Base-by-base conservation (phyloP, 2,329 filamentous ascomycete species). In the Acarospora socialis region DNA sequence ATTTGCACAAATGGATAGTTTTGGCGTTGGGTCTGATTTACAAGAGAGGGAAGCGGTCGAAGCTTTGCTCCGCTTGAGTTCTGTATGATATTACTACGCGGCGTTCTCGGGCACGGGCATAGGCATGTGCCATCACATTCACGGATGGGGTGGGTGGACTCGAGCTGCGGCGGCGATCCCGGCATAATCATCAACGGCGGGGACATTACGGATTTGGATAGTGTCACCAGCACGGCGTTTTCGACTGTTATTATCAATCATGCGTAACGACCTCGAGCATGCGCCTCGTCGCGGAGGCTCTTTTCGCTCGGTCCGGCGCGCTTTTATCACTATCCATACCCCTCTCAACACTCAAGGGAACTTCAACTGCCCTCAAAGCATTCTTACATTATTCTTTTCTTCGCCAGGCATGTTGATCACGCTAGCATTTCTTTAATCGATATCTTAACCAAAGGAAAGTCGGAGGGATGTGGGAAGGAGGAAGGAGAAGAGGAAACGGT, bases 21-120 rank as follows among this genome's bases (percentile, higher is more conserved):
- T 54, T 33, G 48, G 50, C 38, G 42, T 39, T 19, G 37, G 33
- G 37, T 43, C 36, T 42, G 52, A 56, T 33, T 40, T 37, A 26
- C 55, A 63, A 43, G 61, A 65, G 49, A 53, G 59, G 39, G 59
- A 59, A 30, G 61, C 61, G 17, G 57, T 63, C 35, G 61, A 63
- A 43, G 61, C 61, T 30, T 55, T 65, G 36, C 47, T 65, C 40
- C 55, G 55, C 39, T 48, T 65, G 43, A 60, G 61, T 37, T 61
- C 59, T 28, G 60, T 63, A 54, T 64, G 53, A n/a, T n/a, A n/a
- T n/a, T n/a, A n/a, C n/a, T n/a, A n/a, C n/a, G n/a, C n/a, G n/a
- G n/a, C n/a, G n/a, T n/a, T n/a, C n/a, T n/a, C n/a, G n/a, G n/a
- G n/a, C n/a, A n/a, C n/a, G n/a, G n/a, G n/a, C n/a, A n/a, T n/a